Evolutionary conservation across 768 basidiomycete genomes (phyloP).

Genomic region (Auriscalpium vulgare): DNA sequence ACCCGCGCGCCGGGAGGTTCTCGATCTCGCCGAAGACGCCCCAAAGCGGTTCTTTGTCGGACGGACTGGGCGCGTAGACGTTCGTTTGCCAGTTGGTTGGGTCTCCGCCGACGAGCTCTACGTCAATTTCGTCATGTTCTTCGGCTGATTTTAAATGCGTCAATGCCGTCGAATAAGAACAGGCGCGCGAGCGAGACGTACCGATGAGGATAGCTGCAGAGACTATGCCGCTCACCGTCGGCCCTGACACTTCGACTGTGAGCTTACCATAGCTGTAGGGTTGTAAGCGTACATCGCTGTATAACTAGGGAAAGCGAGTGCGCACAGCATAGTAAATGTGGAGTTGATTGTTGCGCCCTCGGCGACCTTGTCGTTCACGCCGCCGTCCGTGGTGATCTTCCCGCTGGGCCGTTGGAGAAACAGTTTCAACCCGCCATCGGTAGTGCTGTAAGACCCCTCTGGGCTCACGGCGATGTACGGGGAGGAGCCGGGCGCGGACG

Average conservation of each 20-base stretch:
- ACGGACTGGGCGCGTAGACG: slow-evolving; percentile 27
- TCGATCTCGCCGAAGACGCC: slow-evolving; percentile 30
- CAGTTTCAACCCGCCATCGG: slow-evolving; percentile 23
- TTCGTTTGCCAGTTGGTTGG: slow-evolving; percentile 34
- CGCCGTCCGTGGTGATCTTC: slow-evolving; percentile 22
- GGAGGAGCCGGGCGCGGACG: slow-evolving; percentile 2
- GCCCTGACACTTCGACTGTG: slow-evolving; percentile 26
- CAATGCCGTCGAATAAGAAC: not conserved
- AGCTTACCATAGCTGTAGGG: slow-evolving; percentile 27
- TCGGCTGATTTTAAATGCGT: not conserved
- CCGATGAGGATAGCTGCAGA: slow-evolving; percentile 35
- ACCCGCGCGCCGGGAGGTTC: slow-evolving; percentile 15
- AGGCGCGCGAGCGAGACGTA: slow-evolving; percentile 8
- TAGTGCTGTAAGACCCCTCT: slow-evolving; percentile 21
- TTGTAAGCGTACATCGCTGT: not conserved
- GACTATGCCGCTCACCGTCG: slow-evolving; percentile 28
- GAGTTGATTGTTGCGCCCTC: slow-evolving; percentile 35
- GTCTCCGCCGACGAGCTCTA: slow-evolving; percentile 35
- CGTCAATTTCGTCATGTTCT: slow-evolving; percentile 32
- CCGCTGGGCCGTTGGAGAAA: slow-evolving; percentile 26
- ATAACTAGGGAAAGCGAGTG: not conserved
- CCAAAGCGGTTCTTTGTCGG: slow-evolving; percentile 26
- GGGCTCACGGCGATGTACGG: slow-evolving; percentile 26
- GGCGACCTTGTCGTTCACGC: slow-evolving; percentile 28
- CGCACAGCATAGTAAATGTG: slow-evolving; percentile 28